Percentiles rank a stretch among this genome's conserved stretches.
Evolutionary conservation across 768 basidiomycete genomes (phyloP).

Genomic region (Lentinula lateritia): DNA sequence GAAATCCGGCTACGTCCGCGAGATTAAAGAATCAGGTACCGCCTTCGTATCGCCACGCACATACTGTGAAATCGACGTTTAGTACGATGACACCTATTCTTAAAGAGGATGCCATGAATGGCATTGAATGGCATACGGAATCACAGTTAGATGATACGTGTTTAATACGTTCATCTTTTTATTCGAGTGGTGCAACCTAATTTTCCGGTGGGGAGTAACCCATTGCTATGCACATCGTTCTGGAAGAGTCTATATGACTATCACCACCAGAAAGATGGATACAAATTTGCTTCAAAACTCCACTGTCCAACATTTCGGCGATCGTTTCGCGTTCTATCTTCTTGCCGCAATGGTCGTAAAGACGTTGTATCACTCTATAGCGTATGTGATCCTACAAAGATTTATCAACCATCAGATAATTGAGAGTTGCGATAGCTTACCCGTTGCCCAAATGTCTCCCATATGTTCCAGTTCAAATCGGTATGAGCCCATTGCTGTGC

Average conservation of each 20-base stretch:
- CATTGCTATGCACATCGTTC: background rate
- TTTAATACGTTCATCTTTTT: background rate
- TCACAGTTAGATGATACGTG: background rate
- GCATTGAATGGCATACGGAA: background rate
- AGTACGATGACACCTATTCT: background rate
- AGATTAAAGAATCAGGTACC: background rate
- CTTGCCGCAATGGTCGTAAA: slow-evolving; percentile 28
- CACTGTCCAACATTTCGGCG: slow-evolving; percentile 28
- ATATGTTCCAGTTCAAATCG: slow-evolving; percentile 24
- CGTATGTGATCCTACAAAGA: slow-evolving; percentile 13
- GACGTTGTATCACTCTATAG: slow-evolving; percentile 27
- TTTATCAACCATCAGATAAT: background rate
- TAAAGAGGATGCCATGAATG: background rate
- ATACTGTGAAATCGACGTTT: background rate
- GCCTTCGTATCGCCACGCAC: background rate
- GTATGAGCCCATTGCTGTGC: slow-evolving; percentile 37
- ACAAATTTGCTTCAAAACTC: slow-evolving; percentile 40
- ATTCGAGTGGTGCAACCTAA: background rate
- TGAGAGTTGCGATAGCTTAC: slow-evolving; percentile 18
- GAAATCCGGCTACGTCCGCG: background rate
- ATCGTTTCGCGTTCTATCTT: slow-evolving; percentile 28
- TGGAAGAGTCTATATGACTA: slow-evolving; percentile 1
- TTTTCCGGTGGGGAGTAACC: background rate
- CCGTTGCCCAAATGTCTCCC: slow-evolving; percentile 30
- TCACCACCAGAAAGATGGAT: slow-evolving; percentile 24